These are phyloP conservation scores for Irpex sp. DNA, from an alignment of 1,284 basidiomycete species.

Conservation along the genomic window DNA sequence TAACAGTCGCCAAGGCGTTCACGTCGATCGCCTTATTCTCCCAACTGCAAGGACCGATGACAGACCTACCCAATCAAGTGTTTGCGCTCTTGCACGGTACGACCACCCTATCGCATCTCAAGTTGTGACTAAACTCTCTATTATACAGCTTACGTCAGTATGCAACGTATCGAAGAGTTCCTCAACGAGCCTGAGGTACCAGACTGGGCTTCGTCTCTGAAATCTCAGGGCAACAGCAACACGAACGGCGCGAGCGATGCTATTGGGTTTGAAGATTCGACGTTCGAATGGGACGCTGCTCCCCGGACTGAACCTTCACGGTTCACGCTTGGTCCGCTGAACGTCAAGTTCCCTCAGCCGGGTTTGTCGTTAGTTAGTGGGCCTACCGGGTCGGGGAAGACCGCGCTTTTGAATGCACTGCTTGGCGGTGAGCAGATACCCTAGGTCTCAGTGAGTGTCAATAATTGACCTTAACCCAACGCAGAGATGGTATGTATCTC, in stretches of 20 bases:
- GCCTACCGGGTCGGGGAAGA: conserved; percentile 79
- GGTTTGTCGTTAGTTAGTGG: conserved; percentile 68
- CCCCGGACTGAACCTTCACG: conserved; percentile 28
- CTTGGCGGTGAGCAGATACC: conserved; percentile 45
- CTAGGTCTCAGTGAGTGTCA: not conserved
- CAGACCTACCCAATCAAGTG: conserved; percentile 55
- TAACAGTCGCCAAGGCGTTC: conserved; percentile 69
- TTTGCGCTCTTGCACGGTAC: conserved; percentile 61
- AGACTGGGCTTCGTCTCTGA: conserved; percentile 60
- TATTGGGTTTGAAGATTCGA: conserved; percentile 51
- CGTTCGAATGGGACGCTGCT: conserved; percentile 53
- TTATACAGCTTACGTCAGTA: conserved; percentile 57
- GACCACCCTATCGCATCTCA: conserved; percentile 5
- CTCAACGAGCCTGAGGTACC: conserved; percentile 62
- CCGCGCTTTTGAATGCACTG: conserved; percentile 62
- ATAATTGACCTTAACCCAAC: not conserved
- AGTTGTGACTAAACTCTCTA: conserved; percentile 4
- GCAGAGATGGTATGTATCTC: not conserved
- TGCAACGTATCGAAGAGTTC: conserved; percentile 66
- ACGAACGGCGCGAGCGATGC: conserved; percentile 19
- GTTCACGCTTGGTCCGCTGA: conserved; percentile 56
- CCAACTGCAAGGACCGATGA: conserved; percentile 63
- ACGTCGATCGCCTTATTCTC: conserved; percentile 65
- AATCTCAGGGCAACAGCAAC: conserved; percentile 16
- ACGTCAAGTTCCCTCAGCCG: conserved; percentile 55